A percentile compares a stretch with the other conserved stretches of the same genome.
These are phyloP conservation scores for Ustilago curta DNA, from an alignment of 1,284 basidiomycete species.

Conservation along the genomic window DNA sequence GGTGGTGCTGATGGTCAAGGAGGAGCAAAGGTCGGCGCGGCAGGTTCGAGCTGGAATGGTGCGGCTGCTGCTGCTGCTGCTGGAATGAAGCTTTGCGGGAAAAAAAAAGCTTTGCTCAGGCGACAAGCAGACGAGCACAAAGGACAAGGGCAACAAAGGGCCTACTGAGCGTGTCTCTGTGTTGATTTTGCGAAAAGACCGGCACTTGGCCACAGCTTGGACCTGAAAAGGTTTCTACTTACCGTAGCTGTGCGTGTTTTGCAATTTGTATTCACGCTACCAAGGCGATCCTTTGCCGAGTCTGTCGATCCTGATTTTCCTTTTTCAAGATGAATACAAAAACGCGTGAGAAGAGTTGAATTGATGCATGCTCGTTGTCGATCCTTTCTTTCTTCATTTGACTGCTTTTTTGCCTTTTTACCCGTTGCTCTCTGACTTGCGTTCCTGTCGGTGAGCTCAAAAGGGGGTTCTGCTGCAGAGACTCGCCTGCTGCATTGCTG, in stretches of 20 bases:
- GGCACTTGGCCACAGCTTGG: slow-evolving; percentile 6
- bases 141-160: background rate
- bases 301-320: slow-evolving; percentile 5
- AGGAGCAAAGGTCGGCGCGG: slow-evolving; percentile 2
- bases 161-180: background rate
- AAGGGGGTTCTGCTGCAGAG: slow-evolving; percentile 1
- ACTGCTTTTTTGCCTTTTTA: background rate
- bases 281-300: background rate
- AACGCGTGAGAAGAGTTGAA: background rate
- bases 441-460: background rate
- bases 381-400: slow-evolving; percentile 13
- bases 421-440: background rate
- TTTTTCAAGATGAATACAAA: background rate
- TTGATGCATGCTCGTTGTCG: slow-evolving; percentile 16
- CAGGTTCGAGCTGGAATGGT: too few relatives aligned
- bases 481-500: background rate
- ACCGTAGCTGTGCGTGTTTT: slow-evolving; percentile 12
- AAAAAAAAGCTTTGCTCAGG: too few relatives aligned
- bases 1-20: slow-evolving; percentile 14
- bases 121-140: background rate
- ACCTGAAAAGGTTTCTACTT: background rate
- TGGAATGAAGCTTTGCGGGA: too few relatives aligned
- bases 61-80: too few relatives aligned
- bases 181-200: background rate
- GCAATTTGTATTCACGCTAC: slow-evolving; percentile 13